Evolutionary conservation across 1,139 yeast species (phyloP).

Genomic region (Yamadazyma blattariae): DNA sequence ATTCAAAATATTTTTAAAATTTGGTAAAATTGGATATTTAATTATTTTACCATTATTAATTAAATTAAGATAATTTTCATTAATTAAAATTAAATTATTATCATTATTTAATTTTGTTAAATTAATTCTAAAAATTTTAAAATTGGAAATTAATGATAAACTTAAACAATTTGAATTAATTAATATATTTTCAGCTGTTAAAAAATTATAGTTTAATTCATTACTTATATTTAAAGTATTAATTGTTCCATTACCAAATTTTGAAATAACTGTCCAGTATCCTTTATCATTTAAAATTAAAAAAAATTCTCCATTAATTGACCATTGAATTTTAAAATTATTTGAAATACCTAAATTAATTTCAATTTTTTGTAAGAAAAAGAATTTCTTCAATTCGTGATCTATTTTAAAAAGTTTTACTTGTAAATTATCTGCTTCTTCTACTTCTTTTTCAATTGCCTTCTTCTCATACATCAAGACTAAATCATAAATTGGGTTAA

Average conservation of each 20-base stretch:
- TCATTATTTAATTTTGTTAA: conserved; percentile 18
- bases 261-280: conserved; percentile 33
- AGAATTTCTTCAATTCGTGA: conserved; percentile 3
- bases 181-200: conserved; percentile 20
- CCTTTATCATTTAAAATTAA: conserved; percentile 21
- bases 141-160: conserved; percentile 21
- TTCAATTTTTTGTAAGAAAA: conserved; percentile 6
- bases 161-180: conserved; percentile 27
- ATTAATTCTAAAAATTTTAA: conserved; percentile 21
- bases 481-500: conserved; percentile 28
- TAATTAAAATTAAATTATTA: conserved; percentile 19
- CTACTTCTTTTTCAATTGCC: not conserved
- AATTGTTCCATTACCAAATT: conserved; percentile 34
- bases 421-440: conserved; percentile 1
- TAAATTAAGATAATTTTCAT: conserved; percentile 26
- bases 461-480: conserved; percentile 13
- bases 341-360: conserved; percentile 5
- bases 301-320: conserved; percentile 38
- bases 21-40: conserved; percentile 32
- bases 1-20: conserved; percentile 25
- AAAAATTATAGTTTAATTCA: conserved; percentile 26
- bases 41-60: conserved; percentile 16
- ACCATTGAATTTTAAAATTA: conserved; percentile 23
- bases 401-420: conserved; percentile 8
- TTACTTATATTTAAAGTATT: conserved; percentile 23